Conservation (phyloP, 495 filamentous ascomycete species). For the Penicillium alfredii region DNA sequence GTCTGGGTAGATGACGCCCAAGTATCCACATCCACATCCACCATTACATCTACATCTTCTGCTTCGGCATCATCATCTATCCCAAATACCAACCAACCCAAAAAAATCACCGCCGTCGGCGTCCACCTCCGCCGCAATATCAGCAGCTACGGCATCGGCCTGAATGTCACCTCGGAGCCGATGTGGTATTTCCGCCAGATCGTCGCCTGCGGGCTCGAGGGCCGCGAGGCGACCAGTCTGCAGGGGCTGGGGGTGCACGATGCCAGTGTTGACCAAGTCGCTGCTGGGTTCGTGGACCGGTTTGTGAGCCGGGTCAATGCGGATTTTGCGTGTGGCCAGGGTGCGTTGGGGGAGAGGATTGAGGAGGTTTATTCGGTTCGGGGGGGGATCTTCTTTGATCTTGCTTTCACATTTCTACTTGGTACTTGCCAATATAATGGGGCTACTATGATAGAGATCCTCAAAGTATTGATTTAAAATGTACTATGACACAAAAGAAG, state of each 20-base stretch:
- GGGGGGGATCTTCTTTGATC: slow-evolving; percentile 28
- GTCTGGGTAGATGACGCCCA: slow-evolving; percentile 72
- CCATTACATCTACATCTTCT: no score
- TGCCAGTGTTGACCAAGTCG: slow-evolving; percentile 26
- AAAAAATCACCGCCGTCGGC: slow-evolving; percentile 84
- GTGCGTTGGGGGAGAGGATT: slow-evolving; percentile 30
- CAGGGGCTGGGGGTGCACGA: slow-evolving; percentile 32
- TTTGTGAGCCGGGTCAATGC: slow-evolving; percentile 38
- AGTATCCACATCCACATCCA: no score
- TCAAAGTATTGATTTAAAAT: no score
- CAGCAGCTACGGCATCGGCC: slow-evolving; percentile 75
- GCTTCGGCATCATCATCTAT: background rate
- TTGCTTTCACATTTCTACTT: background rate
- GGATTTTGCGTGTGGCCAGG: slow-evolving; percentile 34
- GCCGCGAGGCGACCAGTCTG: slow-evolving; percentile 69
- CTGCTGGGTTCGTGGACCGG: slow-evolving; percentile 32
- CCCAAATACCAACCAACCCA: slow-evolving; percentile 16
- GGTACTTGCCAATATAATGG: no score
- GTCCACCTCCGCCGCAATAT: slow-evolving; percentile 82
- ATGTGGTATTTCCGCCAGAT: slow-evolving; percentile 72
- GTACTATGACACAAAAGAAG: no score
- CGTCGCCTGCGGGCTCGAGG: slow-evolving; percentile 79
- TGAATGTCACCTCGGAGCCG: slow-evolving; percentile 67
- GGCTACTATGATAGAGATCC: no score
- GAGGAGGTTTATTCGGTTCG: slow-evolving; percentile 36